Evolutionary conservation across 768 basidiomycete genomes (phyloP), one percentile per base, ranked within the genome.

Genomic region (Mrakia blollopis): DNA sequence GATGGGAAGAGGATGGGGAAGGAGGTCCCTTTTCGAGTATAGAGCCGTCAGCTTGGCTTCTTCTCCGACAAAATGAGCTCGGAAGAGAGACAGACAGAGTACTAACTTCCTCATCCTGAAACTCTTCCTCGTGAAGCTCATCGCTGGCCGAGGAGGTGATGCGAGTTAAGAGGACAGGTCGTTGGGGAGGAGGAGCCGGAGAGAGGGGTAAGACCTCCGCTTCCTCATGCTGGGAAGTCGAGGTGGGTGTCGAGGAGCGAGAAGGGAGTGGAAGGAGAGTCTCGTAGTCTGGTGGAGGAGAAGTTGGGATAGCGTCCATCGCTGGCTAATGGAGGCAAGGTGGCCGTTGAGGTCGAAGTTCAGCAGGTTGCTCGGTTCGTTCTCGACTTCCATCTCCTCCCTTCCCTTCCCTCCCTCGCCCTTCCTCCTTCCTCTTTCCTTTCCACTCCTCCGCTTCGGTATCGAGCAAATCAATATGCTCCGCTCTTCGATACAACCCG

Each of bases 41-140:
- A 21, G 47, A 50, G 18, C 18, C 47, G 65, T 25, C 11, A 39
- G 25, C 35, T 25, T 8, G 11, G 37, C 0, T 25, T 6, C 9
- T 23, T 18, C 35, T 68, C 9, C 1, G 32, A 4, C 11, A 65
- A 41, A 41, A 16, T 9, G 52, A 54, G 7, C 21, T 13, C 35
- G 10, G 7, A 5, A 7, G 30, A 8, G 62, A 63, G 4, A n/a
- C 16, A 11, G 14, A 67, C 37, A 41, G 63, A 21, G 25, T 23
- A n/a, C 57, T 68, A 39, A 44, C 35, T n/a, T 68, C 65, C 1
- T 65, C 65, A 23, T 68, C 65, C 65, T 68, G 35, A 37, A 68
- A 39, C 25, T 68, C 65, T 37, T 68, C 65, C 65, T 68, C 65
- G 65, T 68, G 65, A 18, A 68, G 65, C 65, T 41, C 65, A 37